phyloP scores from a whole-genome alignment of 441 rosid genomes.

The Populus trichocarpa region DNA sequence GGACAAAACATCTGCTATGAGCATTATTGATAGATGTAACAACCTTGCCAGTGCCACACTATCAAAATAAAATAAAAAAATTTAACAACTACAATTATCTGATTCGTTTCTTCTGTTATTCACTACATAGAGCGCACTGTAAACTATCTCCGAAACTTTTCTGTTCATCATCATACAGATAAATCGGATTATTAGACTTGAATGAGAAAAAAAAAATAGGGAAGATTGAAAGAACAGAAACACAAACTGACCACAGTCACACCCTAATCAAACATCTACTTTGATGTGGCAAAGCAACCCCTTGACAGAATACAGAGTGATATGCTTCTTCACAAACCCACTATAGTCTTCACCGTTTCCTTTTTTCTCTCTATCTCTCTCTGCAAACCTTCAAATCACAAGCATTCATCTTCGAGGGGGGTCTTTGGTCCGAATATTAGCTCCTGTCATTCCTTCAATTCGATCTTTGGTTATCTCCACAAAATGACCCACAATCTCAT shows the following conservation, averaged over 20 bases:
- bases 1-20: conserved; percentile 14
- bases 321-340: background rate
- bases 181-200: conserved; percentile 51
- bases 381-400: conserved; percentile 7
- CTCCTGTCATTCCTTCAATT: conserved; percentile 85
- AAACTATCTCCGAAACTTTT: conserved; percentile 31
- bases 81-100: conserved; percentile 37
- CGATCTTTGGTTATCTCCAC: conserved; percentile 91
- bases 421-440: conserved; percentile 83
- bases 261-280: conserved; percentile 42
- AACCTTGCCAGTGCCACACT: conserved; percentile 3
- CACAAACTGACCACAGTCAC: conserved; percentile 31
- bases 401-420: conserved; percentile 75
- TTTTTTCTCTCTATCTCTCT: background rate
- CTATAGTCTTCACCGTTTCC: background rate
- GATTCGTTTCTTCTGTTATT: conserved; percentile 42
- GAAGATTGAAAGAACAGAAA: conserved; percentile 27
- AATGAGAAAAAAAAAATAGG: conserved; percentile 29
- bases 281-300: conserved; percentile 30
- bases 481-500: conserved; percentile 84
- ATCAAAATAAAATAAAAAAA: conserved; percentile 30
- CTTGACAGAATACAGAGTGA: conserved; percentile 28
- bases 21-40: conserved; percentile 28
- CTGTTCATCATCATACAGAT: conserved; percentile 39
- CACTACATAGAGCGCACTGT: conserved; percentile 29